Percentiles rank a stretch among this genome's conserved stretches.
These are phyloP conservation scores for Aspergillus cavernicola DNA, from an alignment of 495 filamentous ascomycete genomes.

Conservation along the genomic window DNA sequence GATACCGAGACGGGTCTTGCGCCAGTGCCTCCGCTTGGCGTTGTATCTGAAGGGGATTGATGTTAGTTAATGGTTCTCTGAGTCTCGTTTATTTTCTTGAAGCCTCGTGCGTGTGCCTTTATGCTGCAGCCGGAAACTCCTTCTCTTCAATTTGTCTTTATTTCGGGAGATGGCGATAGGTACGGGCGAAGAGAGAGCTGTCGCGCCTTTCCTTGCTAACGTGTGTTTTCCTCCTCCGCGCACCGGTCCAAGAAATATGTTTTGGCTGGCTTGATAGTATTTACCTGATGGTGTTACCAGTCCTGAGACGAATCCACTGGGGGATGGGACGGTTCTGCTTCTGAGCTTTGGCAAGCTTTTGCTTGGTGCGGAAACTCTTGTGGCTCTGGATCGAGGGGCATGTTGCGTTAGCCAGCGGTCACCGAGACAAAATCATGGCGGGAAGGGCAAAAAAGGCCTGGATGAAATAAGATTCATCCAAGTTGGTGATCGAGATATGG, in stretches of 20 bases:
- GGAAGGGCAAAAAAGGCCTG: background rate
- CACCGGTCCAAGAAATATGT: background rate
- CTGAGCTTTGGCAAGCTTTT: constrained; percentile 99
- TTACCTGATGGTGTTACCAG: constrained; percentile 97
- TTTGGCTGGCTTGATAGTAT: constrained; percentile 20
- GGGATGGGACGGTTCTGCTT: constrained; percentile 99
- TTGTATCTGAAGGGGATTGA: constrained; percentile 71
- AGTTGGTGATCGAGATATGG: background rate
- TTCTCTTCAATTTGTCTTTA: too few species aligned
- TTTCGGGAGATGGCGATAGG: too few species aligned
- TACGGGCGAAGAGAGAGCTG: too few species aligned
- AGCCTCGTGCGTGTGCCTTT: background rate
- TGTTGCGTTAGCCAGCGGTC: constrained; percentile 19
- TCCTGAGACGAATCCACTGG: constrained; percentile 98
- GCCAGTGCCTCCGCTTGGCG: constrained; percentile 99
- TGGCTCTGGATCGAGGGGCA: constrained; percentile 63
- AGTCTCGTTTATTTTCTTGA: background rate
- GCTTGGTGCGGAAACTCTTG: constrained; percentile 99
- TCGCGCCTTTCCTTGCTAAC: too few species aligned
- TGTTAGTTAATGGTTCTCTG: constrained; percentile 20
- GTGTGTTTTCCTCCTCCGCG: background rate
- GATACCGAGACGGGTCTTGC: constrained; percentile 98
- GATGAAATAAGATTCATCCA: background rate
- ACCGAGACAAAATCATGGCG: background rate
- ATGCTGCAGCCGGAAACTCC: too few species aligned